These are phyloP conservation scores for Xylariaceae sp. DNA, from an alignment of 2,329 filamentous ascomycete genomes.

Conservation along the genomic window DNA sequence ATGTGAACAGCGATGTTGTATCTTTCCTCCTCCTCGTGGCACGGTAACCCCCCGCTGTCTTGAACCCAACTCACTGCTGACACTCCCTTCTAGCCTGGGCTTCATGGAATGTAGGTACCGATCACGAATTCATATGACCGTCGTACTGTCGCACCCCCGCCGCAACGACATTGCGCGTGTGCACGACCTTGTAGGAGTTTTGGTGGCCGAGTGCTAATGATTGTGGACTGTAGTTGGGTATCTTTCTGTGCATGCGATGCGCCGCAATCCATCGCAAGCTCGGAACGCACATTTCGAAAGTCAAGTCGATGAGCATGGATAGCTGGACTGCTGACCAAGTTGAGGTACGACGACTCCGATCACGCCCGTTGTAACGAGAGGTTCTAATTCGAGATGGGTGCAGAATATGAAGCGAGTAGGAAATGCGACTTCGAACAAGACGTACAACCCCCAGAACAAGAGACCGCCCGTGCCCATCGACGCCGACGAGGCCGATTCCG, in stretches of 20 bases:
- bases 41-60: neutral
- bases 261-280: slow-evolving; percentile 92
- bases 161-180: slow-evolving; percentile 5
- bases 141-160: neutral
- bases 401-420: slow-evolving; percentile 94
- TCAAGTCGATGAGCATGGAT: slow-evolving; percentile 98
- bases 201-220: slow-evolving; percentile 21
- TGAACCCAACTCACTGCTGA: slow-evolving; percentile 8
- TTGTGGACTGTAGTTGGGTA: slow-evolving; percentile 61
- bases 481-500: slow-evolving; percentile 84
- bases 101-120: slow-evolving; percentile 79
- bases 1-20: slow-evolving; percentile 31
- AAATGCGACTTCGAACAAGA: slow-evolving; percentile 78
- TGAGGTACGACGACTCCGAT: slow-evolving; percentile 58
- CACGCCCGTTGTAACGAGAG: slow-evolving; percentile 11
- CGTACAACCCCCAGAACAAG: slow-evolving; percentile 81
- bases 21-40: slow-evolving; percentile 1
- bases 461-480: slow-evolving; percentile 83
- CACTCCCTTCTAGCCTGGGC: slow-evolving; percentile 66
- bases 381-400: slow-evolving; percentile 14
- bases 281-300: slow-evolving; percentile 95
- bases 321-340: slow-evolving; percentile 95
- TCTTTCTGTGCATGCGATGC: slow-evolving; percentile 98
- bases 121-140: slow-evolving; percentile 9
- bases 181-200: neutral